Evolutionary conservation across 2,329 filamentous ascomycete genomes (phyloP).

Genomic region (Lasiodiplodia theobromae): DNA sequence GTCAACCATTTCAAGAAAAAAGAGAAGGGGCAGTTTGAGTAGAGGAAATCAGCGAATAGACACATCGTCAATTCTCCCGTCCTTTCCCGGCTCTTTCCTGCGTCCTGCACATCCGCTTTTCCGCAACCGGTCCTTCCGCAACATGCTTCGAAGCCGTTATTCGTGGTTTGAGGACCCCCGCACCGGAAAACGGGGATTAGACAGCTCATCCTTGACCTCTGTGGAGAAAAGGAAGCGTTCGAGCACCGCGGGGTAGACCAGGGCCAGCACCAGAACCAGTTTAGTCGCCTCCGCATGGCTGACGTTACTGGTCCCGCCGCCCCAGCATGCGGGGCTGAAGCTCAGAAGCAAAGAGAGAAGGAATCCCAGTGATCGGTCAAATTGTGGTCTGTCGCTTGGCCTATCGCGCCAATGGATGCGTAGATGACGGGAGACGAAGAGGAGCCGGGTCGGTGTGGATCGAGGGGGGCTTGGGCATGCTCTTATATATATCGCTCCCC

Average conservation of each 20-base stretch:
- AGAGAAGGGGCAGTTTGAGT: not conserved
- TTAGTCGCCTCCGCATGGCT: not conserved
- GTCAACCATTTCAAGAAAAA: not conserved
- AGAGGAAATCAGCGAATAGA: not conserved
- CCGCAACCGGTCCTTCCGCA: constrained; percentile 14
- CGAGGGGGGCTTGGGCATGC: not conserved
- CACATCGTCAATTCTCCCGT: not conserved
- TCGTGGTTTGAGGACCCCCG: not conserved
- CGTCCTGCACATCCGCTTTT: not conserved
- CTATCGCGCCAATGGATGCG: constrained; percentile 22
- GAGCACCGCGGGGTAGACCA: constrained; percentile 15
- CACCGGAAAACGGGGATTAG: not conserved
- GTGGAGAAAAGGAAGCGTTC: constrained; percentile 2
- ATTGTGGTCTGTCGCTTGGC: not conserved
- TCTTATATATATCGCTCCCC: not conserved
- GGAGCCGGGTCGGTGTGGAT: not conserved
- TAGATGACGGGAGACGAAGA: constrained; percentile 17
- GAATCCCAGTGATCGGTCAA: not conserved
- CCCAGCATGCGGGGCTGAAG: not conserved
- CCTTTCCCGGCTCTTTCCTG: not conserved
- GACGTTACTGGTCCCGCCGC: not conserved
- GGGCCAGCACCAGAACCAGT: not conserved
- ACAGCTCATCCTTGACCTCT: constrained; percentile 3
- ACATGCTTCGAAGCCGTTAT: not conserved
- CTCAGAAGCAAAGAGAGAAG: not conserved